Evolutionary conservation across 1,284 basidiomycete species (phyloP), one percentile per base, ranked within the genome.

Genomic region (Heterobasidion irregulare): DNA sequence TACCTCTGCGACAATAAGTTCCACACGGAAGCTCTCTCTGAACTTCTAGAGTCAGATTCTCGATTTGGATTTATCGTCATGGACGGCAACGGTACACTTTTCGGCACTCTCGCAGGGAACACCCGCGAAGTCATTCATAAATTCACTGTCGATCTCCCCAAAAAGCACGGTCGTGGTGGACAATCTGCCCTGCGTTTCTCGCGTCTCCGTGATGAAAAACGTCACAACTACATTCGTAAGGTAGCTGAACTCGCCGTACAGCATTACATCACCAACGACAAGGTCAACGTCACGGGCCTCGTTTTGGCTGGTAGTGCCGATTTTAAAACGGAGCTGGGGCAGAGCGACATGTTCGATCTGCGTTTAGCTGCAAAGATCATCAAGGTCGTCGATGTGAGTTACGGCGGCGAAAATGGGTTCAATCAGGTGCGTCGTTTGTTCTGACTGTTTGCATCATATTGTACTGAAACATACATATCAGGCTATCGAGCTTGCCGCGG

Each of bases 1-100:
- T 99, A 99, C 75, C 89, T 98, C 53, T 99, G 97, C 70, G 97
- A 99, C 80, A 98, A 97, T 79, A 97, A 98, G 72, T 99, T 99
- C 78, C 96, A 98, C 76, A 98, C 97, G 4, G 97, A 98, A 68
- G 94, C 95, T 0, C 82, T 99, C 38, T 91, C 92, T 51, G 97
- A 99, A 70, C 84, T 99, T 52, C 82, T 99, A 63, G 97, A 99
- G 74, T 94, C 92, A 35, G 97, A 99, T 71, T 92, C 94, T 62
- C 92, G 93, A 67, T 99, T 98, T 69, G 97, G 95, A 35, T 99
- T 99, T 79, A 98, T 99, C 71, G 90, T 99, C 69, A 99, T 99
- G 97, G 95, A 96, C 69, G 95, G 94, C 75, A 96, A 95, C 70
- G 94, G 94, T 41, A 91, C 93, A 18, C 86, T 99, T 47, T 99